phyloP scores from a whole-genome alignment of 176 grass and related monocot species.

The Puccinellia tenuiflora region DNA sequence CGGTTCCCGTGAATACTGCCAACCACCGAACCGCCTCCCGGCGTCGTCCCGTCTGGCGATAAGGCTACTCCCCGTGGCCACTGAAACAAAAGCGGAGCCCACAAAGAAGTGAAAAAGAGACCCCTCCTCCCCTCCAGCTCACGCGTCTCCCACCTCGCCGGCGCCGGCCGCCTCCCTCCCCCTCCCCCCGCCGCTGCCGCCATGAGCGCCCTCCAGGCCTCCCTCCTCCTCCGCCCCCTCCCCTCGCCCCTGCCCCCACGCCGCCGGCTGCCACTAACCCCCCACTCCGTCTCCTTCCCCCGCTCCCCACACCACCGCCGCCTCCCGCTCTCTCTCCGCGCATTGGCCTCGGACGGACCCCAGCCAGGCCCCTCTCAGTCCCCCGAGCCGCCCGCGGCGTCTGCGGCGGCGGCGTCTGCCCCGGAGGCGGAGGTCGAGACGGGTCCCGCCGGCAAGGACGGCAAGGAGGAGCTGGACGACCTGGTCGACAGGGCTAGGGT shows the following conservation, averaged over 20 bases:
- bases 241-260: slow-evolving; percentile 30
- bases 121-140: slow-evolving; percentile 22
- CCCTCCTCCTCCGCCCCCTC: slow-evolving; percentile 62
- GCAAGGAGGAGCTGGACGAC: slow-evolving; percentile 43
- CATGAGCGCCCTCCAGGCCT: slow-evolving; percentile 75
- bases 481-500: slow-evolving; percentile 38
- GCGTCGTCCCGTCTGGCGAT: slow-evolving; percentile 23
- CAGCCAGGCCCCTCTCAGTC: slow-evolving; percentile 9
- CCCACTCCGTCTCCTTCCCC: slow-evolving; percentile 30
- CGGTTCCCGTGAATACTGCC: slow-evolving; percentile 17
- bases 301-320: slow-evolving; percentile 14
- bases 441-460: background rate
- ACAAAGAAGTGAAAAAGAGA: background rate
- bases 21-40: background rate
- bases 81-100: slow-evolving; percentile 20
- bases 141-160: slow-evolving; percentile 35
- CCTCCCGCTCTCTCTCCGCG: slow-evolving; percentile 28
- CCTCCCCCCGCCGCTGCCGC: background rate
- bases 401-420: background rate
- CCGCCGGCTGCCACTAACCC: slow-evolving; percentile 2
- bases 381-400: slow-evolving; percentile 14
- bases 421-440: background rate
- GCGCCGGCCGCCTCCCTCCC: slow-evolving; percentile 20
- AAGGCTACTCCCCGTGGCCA: slow-evolving; percentile 45
- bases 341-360: slow-evolving; percentile 40